phyloP scores from a whole-genome alignment of 2,329 filamentous ascomycete genomes.

The Botrytis tulipae region DNA sequence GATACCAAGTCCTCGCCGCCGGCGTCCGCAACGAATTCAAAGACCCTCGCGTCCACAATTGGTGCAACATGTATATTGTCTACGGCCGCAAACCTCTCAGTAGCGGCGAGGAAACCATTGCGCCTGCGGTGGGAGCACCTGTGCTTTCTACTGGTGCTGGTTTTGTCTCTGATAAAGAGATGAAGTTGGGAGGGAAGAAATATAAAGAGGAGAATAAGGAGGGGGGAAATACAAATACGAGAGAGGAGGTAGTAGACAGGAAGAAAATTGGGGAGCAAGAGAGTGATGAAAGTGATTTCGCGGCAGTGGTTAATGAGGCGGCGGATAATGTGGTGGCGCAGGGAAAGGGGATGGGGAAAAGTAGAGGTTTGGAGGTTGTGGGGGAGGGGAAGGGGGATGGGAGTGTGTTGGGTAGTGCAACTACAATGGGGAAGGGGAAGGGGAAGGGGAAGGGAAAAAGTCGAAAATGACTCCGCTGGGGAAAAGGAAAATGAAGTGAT shows the following conservation, averaged over 20 bases:
- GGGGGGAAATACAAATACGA: no score
- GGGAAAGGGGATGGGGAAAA: not conserved
- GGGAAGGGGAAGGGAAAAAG: not conserved
- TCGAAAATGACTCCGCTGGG: not conserved
- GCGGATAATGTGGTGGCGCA: not conserved
- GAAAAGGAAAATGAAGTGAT: not conserved
- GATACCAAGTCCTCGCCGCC: constrained; percentile 17
- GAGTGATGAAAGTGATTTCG: not conserved
- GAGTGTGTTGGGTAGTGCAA: not conserved
- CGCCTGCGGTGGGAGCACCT: not conserved
- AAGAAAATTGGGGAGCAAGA: not conserved
- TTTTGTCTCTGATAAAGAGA: not conserved
- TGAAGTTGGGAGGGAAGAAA: not conserved
- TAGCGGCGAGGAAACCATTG: not conserved
- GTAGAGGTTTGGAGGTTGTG: not conserved
- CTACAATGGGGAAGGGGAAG: not conserved
- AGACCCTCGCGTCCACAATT: constrained; percentile 3
- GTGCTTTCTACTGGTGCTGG: not conserved
- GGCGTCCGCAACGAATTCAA: constrained; percentile 15
- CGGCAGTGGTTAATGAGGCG: not conserved
- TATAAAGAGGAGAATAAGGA: not conserved
- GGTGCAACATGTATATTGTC: constrained; percentile 11
- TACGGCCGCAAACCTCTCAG: not conserved
- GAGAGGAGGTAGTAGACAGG: no score
- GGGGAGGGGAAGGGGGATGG: not conserved